phyloP scores from a whole-genome alignment of 345 rosid species.

The Eutrema yunnanense region DNA sequence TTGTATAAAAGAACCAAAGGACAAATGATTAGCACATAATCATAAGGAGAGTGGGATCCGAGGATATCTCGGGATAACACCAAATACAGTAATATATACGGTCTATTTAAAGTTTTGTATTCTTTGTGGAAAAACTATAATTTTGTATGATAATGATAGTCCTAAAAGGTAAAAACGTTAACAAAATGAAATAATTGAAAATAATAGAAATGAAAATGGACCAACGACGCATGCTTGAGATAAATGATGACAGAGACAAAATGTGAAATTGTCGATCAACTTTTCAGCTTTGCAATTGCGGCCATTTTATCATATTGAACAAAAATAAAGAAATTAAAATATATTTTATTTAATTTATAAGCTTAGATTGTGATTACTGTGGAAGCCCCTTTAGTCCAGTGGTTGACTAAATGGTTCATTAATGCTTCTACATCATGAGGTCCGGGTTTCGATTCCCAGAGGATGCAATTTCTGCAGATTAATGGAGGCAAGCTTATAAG shows the following conservation, averaged over 20 bases:
- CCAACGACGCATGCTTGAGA: slow-evolving; percentile 28
- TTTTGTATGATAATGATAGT: background rate
- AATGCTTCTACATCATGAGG: too few relatives aligned
- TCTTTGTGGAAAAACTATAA: background rate
- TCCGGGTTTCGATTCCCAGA: too few relatives aligned
- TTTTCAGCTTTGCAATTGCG: slow-evolving; percentile 7
- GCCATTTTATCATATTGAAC: slow-evolving; percentile 6
- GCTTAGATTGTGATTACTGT: background rate
- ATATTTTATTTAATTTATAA: background rate
- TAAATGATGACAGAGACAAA: slow-evolving; percentile 20
- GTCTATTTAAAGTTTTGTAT: background rate
- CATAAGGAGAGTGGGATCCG: background rate
- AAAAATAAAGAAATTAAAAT: background rate
- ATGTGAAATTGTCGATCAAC: slow-evolving; percentile 16
- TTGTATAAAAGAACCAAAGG: background rate
- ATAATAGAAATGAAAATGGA: background rate
- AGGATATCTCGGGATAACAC: background rate
- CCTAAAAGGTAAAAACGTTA: background rate
- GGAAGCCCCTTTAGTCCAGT: too few relatives aligned
- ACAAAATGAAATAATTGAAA: background rate
- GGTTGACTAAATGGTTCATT: too few relatives aligned
- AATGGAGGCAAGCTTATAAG: too few relatives aligned
- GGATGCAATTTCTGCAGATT: too few relatives aligned
- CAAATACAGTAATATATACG: background rate
- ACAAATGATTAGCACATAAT: background rate